Evolutionary conservation across 331 rosid genomes (phyloP).

Genomic region (Pyracantha coccinea): DNA sequence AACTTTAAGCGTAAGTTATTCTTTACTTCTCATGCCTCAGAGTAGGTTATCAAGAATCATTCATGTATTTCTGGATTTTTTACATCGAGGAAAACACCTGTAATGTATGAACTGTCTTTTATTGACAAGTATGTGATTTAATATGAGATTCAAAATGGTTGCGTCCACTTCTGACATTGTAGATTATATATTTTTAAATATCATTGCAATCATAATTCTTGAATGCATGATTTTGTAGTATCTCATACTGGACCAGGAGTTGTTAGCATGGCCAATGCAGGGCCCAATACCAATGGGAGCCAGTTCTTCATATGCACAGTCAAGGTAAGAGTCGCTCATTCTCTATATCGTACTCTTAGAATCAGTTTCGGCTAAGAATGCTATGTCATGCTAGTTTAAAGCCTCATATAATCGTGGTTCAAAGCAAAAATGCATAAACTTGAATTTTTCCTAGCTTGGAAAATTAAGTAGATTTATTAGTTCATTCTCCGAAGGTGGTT

Average conservation of each 20-base stretch:
- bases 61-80: not conserved
- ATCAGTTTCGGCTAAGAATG: not conserved
- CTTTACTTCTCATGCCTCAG: conserved; percentile 1
- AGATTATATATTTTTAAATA: not conserved
- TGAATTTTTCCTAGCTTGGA: not conserved
- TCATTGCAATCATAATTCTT: conserved; percentile 16
- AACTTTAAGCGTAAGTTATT: conserved; percentile 73
- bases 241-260: conserved; percentile 78
- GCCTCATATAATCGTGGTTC: not conserved
- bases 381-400: not conserved
- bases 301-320: conserved; percentile 95
- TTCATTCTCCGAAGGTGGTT: not conserved
- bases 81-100: not conserved
- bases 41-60: not conserved
- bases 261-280: conserved; percentile 99
- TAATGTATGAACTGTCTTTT: not conserved
- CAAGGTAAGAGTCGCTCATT: conserved; percentile 39
- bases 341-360: not conserved
- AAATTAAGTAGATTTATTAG: not conserved
- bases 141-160: not conserved
- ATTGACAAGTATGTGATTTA: not conserved
- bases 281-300: conserved; percentile 96
- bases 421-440: not conserved
- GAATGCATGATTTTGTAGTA: conserved; percentile 40
- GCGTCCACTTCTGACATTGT: not conserved